Evolutionary conservation across 2,329 filamentous ascomycete genomes (phyloP), one percentile per base, ranked within the genome.

Genomic region (Didymella pomorum): DNA sequence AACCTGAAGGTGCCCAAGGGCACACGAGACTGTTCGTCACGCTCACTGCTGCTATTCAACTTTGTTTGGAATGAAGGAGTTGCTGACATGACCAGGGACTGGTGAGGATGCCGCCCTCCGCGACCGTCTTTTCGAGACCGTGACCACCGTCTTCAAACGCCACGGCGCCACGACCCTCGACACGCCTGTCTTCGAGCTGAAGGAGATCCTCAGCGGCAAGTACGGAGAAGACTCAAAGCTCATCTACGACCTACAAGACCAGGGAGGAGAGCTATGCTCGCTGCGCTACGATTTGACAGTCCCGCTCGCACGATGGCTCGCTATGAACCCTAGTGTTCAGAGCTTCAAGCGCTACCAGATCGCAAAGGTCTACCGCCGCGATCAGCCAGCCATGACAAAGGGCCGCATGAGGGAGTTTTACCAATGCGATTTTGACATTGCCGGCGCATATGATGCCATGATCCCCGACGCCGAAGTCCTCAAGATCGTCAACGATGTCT

Each of bases 361-460:
- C 68, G 93, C 92, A 68, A 97, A 97, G 81, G 93, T 97, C 50
- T 93, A 93, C 80, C 84, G 90, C 62, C 81, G 90, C 75, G 90
- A 93, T 76, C 89, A 93, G 76, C 90, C 90, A 23, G 71, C 72
- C 9, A 92, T 97, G 80, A 91, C 89, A 62, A 95, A 96, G 76
- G 94, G 93, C 50, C 87, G 93, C 52, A 95, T 97, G 90, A 87
- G 94, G 72, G 94, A 97, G 79, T 97, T 97, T 79, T 97, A 96
- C 81, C 93, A 97, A 79, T 97, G 93, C 81, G 94, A 98, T 79
- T 96, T 97, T 73, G 93, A 97, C 75, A 94, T 97, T 79, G 93
- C 93, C 12, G 71, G 93, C 61, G 82, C 81, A 41, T 96, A 92
- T 80, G 94, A 97, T 75, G 80, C 91, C 52, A 97, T 97, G 93